Percentiles rank a stretch among this genome's conserved stretches.
These are phyloP conservation scores for Podospora pseudoanserina DNA, from an alignment of 495 filamentous ascomycete species.

Conservation along the genomic window DNA sequence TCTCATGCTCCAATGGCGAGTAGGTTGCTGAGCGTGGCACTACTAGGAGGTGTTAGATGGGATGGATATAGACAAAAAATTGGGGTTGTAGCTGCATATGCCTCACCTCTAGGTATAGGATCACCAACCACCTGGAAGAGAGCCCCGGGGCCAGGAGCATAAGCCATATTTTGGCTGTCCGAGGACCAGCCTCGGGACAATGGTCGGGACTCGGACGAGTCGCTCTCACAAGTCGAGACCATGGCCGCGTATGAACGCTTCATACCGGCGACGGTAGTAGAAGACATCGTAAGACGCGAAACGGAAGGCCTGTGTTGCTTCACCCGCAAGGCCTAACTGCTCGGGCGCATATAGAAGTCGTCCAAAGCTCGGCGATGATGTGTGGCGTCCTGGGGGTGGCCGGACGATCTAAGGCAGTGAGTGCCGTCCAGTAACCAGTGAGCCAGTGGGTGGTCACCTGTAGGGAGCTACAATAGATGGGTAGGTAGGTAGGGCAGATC, in stretches of 20 bases:
- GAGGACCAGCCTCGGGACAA: conserved; percentile 6
- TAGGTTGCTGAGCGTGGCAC: conserved; percentile 13
- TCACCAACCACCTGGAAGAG: background rate
- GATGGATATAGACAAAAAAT: background rate
- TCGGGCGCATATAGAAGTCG: background rate
- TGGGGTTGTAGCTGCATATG: background rate
- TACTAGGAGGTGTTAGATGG: background rate
- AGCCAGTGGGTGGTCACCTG: too few species aligned
- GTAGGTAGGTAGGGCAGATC: background rate
- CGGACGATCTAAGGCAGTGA: background rate
- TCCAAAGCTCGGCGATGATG: background rate
- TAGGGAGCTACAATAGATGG: background rate
- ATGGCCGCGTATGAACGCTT: conserved; percentile 29
- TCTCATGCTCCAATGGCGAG: conserved; percentile 11
- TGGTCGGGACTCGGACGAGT: conserved; percentile 3
- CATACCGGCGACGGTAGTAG: conserved; percentile 17
- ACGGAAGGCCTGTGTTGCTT: background rate
- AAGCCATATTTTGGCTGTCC: conserved; percentile 8
- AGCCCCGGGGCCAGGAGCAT: background rate
- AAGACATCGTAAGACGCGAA: background rate
- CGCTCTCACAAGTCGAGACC: conserved; percentile 18
- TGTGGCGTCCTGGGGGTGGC: background rate
- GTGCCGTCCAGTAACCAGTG: too few species aligned
- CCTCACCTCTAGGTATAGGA: background rate
- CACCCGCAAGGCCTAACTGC: background rate